phyloP scores from a whole-genome alignment of 169 alveolate genomes.

The Perkinsus olseni region DNA sequence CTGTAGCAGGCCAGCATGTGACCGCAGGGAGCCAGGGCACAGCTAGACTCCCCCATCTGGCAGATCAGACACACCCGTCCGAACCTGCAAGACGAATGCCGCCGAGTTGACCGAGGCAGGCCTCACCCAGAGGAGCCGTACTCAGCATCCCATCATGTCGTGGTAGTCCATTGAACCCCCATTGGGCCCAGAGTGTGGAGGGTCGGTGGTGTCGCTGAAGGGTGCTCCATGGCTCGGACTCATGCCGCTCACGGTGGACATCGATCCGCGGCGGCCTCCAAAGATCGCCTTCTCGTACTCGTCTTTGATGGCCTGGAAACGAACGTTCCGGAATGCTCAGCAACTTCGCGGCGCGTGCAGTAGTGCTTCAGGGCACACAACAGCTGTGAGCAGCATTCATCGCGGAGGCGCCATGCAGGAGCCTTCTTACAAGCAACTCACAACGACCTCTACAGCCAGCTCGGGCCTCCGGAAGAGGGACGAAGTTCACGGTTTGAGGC shows the following conservation, averaged over 20 bases:
- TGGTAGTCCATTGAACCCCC: background rate
- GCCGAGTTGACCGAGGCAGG: background rate
- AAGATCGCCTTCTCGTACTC: background rate
- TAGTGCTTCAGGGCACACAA: no score
- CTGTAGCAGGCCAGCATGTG: slow-evolving; percentile 2
- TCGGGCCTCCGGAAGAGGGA: no score
- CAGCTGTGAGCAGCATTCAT: no score
- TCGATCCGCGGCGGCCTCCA: background rate
- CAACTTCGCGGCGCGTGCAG: background rate
- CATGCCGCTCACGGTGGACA: background rate
- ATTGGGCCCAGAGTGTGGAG: background rate
- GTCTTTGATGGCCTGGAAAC: background rate
- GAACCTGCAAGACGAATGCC: background rate
- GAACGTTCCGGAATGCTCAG: background rate
- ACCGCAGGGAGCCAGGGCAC: background rate
- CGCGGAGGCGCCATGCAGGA: no score
- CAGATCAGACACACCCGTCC: background rate
- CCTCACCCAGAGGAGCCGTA: background rate
- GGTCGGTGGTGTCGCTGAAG: background rate
- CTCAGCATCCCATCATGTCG: background rate
- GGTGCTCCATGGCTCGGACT: background rate
- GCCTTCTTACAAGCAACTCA: no score
- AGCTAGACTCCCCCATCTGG: slow-evolving; percentile 1
- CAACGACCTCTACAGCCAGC: no score
- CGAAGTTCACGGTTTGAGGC: no score